phyloP scores from a whole-genome alignment of 1,284 basidiomycete species.

The Ustilago trichophora region DNA sequence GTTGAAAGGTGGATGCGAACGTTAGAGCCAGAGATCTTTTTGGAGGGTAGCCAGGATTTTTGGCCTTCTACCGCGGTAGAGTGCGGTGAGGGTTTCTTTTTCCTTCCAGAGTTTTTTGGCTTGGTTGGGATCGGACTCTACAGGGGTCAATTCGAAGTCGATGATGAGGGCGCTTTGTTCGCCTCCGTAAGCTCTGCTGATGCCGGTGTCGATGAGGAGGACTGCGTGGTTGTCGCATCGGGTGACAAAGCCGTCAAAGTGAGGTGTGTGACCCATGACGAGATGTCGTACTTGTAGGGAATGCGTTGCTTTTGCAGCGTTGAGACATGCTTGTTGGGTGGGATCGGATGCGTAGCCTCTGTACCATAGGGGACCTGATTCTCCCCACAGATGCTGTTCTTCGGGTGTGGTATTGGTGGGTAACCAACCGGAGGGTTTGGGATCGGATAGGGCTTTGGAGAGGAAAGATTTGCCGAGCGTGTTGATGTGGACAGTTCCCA shows the following conservation, averaged over 20 bases:
- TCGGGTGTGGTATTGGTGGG: slow-evolving; percentile 38
- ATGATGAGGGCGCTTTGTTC: slow-evolving; percentile 58
- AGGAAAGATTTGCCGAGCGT: slow-evolving; percentile 46
- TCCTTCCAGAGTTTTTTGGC: slow-evolving; percentile 29
- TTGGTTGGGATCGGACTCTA: background rate
- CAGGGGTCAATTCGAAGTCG: slow-evolving; percentile 40
- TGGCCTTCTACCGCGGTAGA: slow-evolving; percentile 37
- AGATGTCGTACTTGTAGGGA: slow-evolving; percentile 35
- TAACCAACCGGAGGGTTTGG: slow-evolving; percentile 5
- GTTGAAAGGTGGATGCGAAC: no score
- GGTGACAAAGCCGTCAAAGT: slow-evolving; percentile 56
- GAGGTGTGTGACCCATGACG: slow-evolving; percentile 63
- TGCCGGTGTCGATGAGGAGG: slow-evolving; percentile 64
- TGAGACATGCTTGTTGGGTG: slow-evolving; percentile 27
- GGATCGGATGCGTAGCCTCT: slow-evolving; percentile 59
- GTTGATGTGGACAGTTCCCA: slow-evolving; percentile 53
- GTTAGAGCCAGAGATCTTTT: slow-evolving; percentile 13
- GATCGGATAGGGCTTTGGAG: slow-evolving; percentile 40
- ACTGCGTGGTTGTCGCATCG: slow-evolving; percentile 50
- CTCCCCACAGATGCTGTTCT: slow-evolving; percentile 49
- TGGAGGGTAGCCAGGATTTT: slow-evolving; percentile 24
- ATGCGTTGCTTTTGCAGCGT: slow-evolving; percentile 17
- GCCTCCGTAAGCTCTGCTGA: slow-evolving; percentile 61
- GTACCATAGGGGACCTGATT: slow-evolving; percentile 63
- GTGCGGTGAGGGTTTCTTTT: slow-evolving; percentile 33